Evolutionary conservation across 2,329 filamentous ascomycete genomes (phyloP).

Genomic region (Daldinia sp.): DNA sequence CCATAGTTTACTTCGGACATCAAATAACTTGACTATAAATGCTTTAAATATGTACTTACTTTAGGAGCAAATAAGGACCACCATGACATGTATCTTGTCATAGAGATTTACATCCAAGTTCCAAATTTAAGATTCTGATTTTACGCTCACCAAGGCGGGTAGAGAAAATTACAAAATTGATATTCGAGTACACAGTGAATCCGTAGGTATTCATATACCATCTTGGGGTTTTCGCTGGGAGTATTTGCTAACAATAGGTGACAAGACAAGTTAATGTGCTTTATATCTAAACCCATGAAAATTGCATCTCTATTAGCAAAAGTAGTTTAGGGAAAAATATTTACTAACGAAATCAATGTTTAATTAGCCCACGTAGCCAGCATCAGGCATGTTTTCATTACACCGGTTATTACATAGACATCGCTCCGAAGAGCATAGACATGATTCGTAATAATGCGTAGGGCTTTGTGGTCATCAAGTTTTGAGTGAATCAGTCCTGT

Average conservation of each 20-base stretch:
- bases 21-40: neutral
- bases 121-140: neutral
- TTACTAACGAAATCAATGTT: neutral
- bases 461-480: neutral
- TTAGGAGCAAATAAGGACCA: neutral
- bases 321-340: neutral
- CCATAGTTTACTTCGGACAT: too few relatives aligned
- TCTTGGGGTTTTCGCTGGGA: neutral
- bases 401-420: constrained; percentile 6
- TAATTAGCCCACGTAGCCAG: neutral
- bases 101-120: neutral
- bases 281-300: neutral
- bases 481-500: constrained; percentile 8
- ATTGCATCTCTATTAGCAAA: neutral
- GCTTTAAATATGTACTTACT: neutral
- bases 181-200: neutral
- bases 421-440: constrained; percentile 10
- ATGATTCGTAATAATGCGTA: neutral
- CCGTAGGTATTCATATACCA: neutral
- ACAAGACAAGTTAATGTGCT: neutral
- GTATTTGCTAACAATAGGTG: neutral
- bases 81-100: neutral
- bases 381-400: constrained; percentile 8
- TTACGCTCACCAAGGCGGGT: neutral
- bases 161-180: neutral